Base-by-base conservation (phyloP, 1,284 basidiomycete species). In the Cryptococcus sp. region DNA sequence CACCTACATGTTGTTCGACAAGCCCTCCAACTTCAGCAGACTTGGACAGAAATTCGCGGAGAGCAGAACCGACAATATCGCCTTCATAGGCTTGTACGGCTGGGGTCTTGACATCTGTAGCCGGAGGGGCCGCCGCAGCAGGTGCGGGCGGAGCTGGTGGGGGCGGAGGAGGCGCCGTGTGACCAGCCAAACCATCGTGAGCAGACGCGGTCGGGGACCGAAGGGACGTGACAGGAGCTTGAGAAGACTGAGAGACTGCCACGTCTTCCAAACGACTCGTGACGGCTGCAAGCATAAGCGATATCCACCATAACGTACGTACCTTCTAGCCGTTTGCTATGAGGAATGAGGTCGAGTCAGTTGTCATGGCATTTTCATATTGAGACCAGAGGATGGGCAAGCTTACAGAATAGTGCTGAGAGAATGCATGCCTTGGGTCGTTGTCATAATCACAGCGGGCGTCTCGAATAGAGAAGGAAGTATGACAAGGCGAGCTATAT, bases 231-330 rank as follows among this genome's bases (percentile, higher is more conserved):
- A 57, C 46, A 7, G 63, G 52, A 3, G 65, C 55, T n/a, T 61
- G 61, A 17, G 73, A 64, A 15, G 69, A 66, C 50, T 72, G 73
- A 26, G 81, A 80, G 58, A 82, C 77, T 53, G 88, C 89, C 59
- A 97, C 83, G 74, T 99, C 95, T 79, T 99, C 95, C 26, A 99
- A 85, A 53, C 95, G 86, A 51, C 91, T 93, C 8, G 93, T 94
- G 3, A 93, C 92, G 46, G 96, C 95, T 82, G 95, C 89, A 68
- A 25, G 22, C 15, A 6, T 22, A 43, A 13, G 20, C 44, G 41
- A 43, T 16, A 20, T 2, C 26, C n/a, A 29, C 23, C 23, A 7
- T 19, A 11, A 23, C 17, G 15, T 39, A 77, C 83, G 57, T 72
- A 91, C 91, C 91, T 59, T 78, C 77, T 11, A 78, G 66, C 20